phyloP scores from a whole-genome alignment of 2,329 filamentous ascomycete species.

The Balansia obtecta region DNA sequence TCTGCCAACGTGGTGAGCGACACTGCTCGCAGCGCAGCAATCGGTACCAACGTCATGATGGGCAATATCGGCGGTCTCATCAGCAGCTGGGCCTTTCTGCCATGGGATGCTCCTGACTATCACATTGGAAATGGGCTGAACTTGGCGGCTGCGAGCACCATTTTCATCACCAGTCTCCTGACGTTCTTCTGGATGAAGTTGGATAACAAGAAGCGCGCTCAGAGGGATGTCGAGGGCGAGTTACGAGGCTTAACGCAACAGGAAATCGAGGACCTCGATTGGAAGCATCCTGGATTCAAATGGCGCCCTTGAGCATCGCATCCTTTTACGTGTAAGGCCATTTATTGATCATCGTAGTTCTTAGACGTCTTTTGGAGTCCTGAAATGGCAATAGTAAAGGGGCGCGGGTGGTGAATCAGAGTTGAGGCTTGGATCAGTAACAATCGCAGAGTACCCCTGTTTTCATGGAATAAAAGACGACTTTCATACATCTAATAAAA shows the following conservation, averaged over 20 bases:
- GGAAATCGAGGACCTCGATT: constrained; percentile 49
- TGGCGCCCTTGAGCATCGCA: constrained; percentile 30
- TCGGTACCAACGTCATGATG: constrained; percentile 56
- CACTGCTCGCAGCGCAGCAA: constrained; percentile 53
- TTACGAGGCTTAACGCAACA: constrained; percentile 38
- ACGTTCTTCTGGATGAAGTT: constrained; percentile 47
- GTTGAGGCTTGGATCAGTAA: background rate
- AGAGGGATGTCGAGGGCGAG: constrained; percentile 24
- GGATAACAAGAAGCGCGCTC: constrained; percentile 38
- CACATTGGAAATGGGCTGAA: constrained; percentile 62
- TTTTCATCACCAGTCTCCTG: constrained; percentile 34
- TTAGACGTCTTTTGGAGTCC: background rate
- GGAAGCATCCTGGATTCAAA: constrained; percentile 52
- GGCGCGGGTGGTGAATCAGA: background rate
- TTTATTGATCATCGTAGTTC: background rate
- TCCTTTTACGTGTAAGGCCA: background rate
- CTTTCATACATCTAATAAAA: no score
- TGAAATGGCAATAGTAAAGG: background rate
- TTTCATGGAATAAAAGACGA: no score
- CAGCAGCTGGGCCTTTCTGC: constrained; percentile 52
- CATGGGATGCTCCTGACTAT: constrained; percentile 51
- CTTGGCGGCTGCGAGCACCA: constrained; percentile 40
- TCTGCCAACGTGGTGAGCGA: constrained; percentile 62
- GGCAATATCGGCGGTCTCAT: constrained; percentile 61
- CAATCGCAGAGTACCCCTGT: no score